Percentiles rank a stretch among this genome's conserved stretches.
phyloP scores from a whole-genome alignment of 2,329 filamentous ascomycete species.

The Botryosphaeria dothidea region DNA sequence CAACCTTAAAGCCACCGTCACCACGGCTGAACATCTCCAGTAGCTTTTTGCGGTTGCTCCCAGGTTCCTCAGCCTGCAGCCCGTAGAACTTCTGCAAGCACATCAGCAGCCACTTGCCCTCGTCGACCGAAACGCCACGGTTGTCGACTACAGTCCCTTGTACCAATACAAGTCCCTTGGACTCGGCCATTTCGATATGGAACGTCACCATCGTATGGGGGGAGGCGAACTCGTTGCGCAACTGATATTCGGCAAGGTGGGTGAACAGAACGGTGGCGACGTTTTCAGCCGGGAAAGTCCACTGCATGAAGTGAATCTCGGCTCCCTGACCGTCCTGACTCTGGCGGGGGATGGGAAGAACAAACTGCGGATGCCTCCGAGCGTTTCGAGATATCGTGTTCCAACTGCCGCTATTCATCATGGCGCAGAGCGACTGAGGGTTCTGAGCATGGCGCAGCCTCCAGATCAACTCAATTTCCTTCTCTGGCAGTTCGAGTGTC shows the following conservation, averaged over 20 bases:
- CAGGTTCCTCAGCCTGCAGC: slow-evolving; percentile 57
- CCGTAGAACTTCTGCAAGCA: slow-evolving; percentile 92
- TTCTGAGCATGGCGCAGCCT: slow-evolving; percentile 78
- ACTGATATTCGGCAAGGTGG: slow-evolving; percentile 88
- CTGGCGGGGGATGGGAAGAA: slow-evolving; percentile 77
- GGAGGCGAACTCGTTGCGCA: slow-evolving; percentile 82
- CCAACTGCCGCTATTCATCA: slow-evolving; percentile 75
- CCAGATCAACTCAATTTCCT: slow-evolving; percentile 89
- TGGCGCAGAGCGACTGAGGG: slow-evolving; percentile 77
- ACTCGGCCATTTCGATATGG: slow-evolving; percentile 74
- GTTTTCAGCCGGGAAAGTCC: slow-evolving; percentile 77
- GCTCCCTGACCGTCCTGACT: slow-evolving; percentile 60
- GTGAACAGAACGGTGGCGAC: slow-evolving; percentile 77
- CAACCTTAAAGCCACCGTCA: slow-evolving; percentile 76
- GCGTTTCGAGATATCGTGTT: slow-evolving; percentile 70
- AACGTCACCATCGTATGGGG: slow-evolving; percentile 95
- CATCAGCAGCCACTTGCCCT: slow-evolving; percentile 89
- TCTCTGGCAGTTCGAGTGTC: slow-evolving; percentile 67
- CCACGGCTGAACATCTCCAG: slow-evolving; percentile 81
- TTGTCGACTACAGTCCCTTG: slow-evolving; percentile 78
- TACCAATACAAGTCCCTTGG: slow-evolving; percentile 80
- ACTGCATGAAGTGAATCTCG: slow-evolving; percentile 96
- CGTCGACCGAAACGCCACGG: slow-evolving; percentile 72
- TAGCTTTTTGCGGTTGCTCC: slow-evolving; percentile 61
- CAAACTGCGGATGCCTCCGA: slow-evolving; percentile 78